These are phyloP conservation scores for Lagenidium giganteum DNA, from an alignment of 352 stramenopile genomes.

Conservation along the genomic window DNA sequence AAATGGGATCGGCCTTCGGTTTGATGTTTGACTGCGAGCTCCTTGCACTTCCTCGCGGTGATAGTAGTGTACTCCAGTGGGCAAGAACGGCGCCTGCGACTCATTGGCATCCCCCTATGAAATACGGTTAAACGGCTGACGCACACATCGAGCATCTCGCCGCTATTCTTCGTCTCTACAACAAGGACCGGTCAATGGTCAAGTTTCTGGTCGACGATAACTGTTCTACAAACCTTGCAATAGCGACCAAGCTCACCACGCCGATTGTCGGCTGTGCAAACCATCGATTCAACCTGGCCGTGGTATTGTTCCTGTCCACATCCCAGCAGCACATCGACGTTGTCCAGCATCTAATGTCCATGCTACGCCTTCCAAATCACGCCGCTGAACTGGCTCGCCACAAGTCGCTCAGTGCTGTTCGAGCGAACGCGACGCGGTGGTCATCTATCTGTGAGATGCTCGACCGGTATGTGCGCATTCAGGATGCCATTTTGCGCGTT, in stretches of 20 bases:
- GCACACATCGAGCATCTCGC: conserved; percentile 4
- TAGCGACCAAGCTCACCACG: no score
- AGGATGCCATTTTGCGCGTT: conserved; percentile 6
- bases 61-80: background rate
- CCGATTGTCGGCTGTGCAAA: no score
- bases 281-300: no score
- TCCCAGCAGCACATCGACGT: no score
- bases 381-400: conserved; percentile 10
- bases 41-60: conserved; percentile 8
- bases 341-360: no score
- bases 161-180: conserved; percentile 6
- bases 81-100: background rate
- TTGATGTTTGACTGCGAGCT: conserved; percentile 1
- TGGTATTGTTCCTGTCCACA: no score
- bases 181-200: conserved; percentile 6
- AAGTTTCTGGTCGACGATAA: no score
- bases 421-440: conserved; percentile 17
- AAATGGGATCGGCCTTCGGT: conserved; percentile 1
- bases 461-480: conserved; percentile 14
- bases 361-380: conserved; percentile 13
- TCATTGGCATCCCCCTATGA: conserved; percentile 1
- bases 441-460: conserved; percentile 17
- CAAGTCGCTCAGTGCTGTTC: conserved; percentile 4
- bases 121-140: conserved; percentile 2
- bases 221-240: no score